Evolutionary conservation across 331 rosid species (phyloP).

Genomic region (Prunus yedoensis): DNA sequence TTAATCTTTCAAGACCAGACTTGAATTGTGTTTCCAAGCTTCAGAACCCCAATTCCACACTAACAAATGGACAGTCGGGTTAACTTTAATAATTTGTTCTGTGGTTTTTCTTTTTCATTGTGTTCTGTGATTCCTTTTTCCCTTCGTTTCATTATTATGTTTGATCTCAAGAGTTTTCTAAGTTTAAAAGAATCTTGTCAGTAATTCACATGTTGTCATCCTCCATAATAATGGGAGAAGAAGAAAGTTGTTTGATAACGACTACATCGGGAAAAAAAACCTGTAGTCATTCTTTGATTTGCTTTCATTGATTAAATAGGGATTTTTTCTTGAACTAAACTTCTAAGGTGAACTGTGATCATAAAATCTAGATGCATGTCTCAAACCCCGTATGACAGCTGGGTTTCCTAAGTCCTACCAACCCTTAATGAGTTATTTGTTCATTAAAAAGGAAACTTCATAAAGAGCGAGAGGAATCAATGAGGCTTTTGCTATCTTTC

Average conservation of each 20-base stretch:
- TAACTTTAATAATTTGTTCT: background rate
- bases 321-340: background rate
- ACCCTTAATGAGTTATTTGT: background rate
- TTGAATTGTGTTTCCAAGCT: background rate
- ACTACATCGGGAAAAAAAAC: background rate
- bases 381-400: background rate
- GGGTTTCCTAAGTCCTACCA: too few species aligned
- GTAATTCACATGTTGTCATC: background rate
- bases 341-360: background rate
- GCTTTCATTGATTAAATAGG: background rate
- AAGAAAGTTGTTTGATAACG: background rate
- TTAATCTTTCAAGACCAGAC: constrained; percentile 5
- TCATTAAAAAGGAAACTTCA: background rate
- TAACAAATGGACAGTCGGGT: background rate
- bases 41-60: background rate
- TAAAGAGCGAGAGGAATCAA: background rate
- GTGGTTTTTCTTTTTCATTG: background rate
- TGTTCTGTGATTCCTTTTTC: background rate
- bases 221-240: background rate
- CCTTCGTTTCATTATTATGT: background rate
- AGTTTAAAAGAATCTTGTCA: background rate
- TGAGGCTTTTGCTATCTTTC: constrained; percentile 1
- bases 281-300: background rate
- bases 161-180: background rate
- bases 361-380: background rate